A percentile compares a stretch with the other conserved stretches of the same genome.
These are phyloP conservation scores for Rhodotorula graminis DNA, from an alignment of 768 basidiomycete species.

Conservation along the genomic window DNA sequence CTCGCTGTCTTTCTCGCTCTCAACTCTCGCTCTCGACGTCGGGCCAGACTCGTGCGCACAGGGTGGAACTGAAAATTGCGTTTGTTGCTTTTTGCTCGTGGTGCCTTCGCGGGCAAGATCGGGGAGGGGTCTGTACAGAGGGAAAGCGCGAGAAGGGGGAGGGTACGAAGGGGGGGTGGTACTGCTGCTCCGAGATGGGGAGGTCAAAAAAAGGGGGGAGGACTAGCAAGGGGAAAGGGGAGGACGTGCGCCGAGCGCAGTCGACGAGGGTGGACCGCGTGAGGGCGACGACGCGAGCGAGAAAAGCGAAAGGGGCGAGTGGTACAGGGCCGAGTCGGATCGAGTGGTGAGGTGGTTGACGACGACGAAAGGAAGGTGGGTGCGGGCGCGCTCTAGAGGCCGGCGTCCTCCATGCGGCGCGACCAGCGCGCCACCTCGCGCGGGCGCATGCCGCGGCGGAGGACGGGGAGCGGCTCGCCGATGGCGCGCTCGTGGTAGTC, in stretches of 20 bases:
- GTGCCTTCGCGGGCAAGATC: not conserved
- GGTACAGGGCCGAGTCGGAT: not conserved
- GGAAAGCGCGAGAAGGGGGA: not conserved
- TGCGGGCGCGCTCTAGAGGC: not conserved
- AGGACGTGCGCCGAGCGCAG: too few species aligned
- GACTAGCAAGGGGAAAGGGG: not conserved
- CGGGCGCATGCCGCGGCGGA: slow-evolving; percentile 14
- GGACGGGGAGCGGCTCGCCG: slow-evolving; percentile 25
- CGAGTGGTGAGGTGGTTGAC: not conserved
- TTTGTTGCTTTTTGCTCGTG: not conserved
- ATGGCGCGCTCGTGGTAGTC: slow-evolving; percentile 36
- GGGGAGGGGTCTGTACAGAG: not conserved
- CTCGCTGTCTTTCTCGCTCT: too few species aligned
- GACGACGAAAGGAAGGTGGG: not conserved
- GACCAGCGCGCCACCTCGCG: slow-evolving; percentile 16
- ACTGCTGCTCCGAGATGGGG: not conserved
- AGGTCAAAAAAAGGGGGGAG: not conserved
- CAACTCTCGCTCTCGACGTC: too few species aligned
- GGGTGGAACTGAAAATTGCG: not conserved
- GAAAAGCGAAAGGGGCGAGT: not conserved
- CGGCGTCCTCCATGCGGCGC: slow-evolving; percentile 24
- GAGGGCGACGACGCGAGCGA: not conserved
- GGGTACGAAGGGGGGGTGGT: not conserved
- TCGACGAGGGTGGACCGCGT: not conserved
- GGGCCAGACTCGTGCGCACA: too few species aligned